Evolutionary conservation across 345 rosid genomes (phyloP).

Genomic region (Passiflora organensis): DNA sequence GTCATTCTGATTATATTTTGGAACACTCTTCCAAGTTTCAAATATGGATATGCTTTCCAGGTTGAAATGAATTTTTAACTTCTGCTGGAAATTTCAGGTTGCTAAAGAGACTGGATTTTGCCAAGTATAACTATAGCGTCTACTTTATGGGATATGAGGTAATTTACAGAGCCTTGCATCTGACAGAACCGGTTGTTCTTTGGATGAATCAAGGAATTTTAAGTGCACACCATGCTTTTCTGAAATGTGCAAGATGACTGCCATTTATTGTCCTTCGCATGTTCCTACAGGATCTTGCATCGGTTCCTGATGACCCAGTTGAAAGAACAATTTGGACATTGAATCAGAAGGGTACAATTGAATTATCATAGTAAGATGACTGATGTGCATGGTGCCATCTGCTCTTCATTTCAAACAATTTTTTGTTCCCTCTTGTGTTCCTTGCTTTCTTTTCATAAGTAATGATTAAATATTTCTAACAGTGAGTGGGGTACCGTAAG

Average conservation of each 20-base stretch:
- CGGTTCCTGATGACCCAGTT: slow-evolving; percentile 63
- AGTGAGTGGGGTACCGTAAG: slow-evolving; percentile 97
- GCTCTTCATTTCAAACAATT: not conserved
- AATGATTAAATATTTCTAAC: slow-evolving; percentile 23
- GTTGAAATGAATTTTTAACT: not conserved
- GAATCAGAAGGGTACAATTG: slow-evolving; percentile 70
- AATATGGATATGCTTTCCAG: not conserved
- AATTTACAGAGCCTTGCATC: slow-evolving; percentile 1
- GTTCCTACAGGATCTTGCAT: slow-evolving; percentile 47
- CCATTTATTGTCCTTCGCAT: not conserved
- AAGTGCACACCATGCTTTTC: not conserved
- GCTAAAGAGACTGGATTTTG: slow-evolving; percentile 82
- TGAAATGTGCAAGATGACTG: not conserved
- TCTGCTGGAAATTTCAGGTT: slow-evolving; percentile 35
- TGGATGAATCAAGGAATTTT: not conserved
- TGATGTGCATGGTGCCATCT: not conserved
- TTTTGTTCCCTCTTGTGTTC: not conserved
- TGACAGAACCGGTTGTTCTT: not conserved
- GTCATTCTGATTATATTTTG: not conserved
- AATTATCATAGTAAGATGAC: slow-evolving; percentile 63
- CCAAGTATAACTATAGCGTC: slow-evolving; percentile 83
- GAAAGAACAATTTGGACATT: slow-evolving; percentile 90
- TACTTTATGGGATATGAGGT: slow-evolving; percentile 95
- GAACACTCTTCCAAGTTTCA: not conserved
- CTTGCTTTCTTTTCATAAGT: slow-evolving; percentile 9